phyloP scores from a whole-genome alignment of 257 asterid genomes.

The Mentha longifolia region DNA sequence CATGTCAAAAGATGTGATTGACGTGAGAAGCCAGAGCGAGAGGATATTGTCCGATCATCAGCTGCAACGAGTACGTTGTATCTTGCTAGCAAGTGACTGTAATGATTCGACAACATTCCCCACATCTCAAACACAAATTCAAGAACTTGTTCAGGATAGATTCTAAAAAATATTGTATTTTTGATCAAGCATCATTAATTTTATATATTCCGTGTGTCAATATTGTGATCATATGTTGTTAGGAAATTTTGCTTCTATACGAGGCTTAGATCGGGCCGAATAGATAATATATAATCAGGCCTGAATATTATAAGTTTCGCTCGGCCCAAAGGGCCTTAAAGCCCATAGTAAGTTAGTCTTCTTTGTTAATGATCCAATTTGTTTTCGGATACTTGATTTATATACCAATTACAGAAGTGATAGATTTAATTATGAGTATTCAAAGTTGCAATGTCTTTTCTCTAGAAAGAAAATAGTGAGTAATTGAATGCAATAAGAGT shows the following conservation, averaged over 20 bases:
- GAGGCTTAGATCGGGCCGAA: background rate
- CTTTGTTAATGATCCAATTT: too few species aligned
- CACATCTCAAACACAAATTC: slow-evolving; percentile 36
- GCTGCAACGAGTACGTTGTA: slow-evolving; percentile 48
- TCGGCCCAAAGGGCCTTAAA: background rate
- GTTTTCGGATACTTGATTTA: too few species aligned
- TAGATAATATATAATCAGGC: background rate
- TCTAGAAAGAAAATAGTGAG: too few species aligned
- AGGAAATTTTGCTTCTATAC: background rate
- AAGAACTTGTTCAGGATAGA: slow-evolving; percentile 28
- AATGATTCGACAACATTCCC: slow-evolving; percentile 49
- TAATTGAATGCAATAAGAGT: too few species aligned
- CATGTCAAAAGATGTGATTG: slow-evolving; percentile 41
- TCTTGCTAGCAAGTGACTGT: slow-evolving; percentile 35
- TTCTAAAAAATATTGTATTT: slow-evolving; percentile 26
- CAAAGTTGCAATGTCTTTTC: too few species aligned
- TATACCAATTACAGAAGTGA: too few species aligned
- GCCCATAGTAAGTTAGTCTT: too few species aligned
- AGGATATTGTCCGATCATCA: slow-evolving; percentile 51
- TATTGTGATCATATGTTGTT: background rate
- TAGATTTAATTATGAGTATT: too few species aligned
- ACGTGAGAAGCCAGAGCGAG: slow-evolving; percentile 57
- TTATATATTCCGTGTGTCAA: background rate
- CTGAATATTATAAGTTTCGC: background rate
- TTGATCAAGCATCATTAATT: background rate